Evolutionary conservation across 176 grass and related monocot species (phyloP).

Genomic region (Musa schizocarpa): DNA sequence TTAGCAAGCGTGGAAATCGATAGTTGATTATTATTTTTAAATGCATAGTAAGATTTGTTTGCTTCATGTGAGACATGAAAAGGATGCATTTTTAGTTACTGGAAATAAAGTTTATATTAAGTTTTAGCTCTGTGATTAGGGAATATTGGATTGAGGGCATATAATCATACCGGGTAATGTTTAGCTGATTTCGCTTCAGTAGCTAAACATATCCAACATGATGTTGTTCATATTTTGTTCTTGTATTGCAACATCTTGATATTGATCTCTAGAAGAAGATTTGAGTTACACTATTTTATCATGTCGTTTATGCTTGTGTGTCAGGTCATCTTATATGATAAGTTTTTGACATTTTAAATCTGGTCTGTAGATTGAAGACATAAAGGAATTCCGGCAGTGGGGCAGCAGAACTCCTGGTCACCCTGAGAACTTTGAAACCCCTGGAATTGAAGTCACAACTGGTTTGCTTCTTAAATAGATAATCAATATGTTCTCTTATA

Average conservation of each 20-base stretch:
- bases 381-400: conserved; percentile 98
- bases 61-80: too few relatives aligned
- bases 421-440: conserved; percentile 96
- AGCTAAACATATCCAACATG: neutral
- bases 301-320: neutral
- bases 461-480: conserved; percentile 36
- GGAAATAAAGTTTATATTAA: too few relatives aligned
- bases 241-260: neutral
- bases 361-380: conserved; percentile 53
- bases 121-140: too few relatives aligned
- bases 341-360: neutral
- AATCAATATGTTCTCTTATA: neutral
- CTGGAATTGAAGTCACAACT: conserved; percentile 92
- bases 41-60: too few relatives aligned
- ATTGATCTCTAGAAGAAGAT: neutral
- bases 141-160: too few relatives aligned
- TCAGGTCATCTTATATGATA: neutral
- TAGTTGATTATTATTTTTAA: too few relatives aligned
- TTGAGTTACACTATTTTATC: neutral
- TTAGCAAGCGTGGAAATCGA: too few relatives aligned
- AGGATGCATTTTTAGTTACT: too few relatives aligned
- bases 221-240: neutral
- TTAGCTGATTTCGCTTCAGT: neutral
- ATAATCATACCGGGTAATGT: neutral
- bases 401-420: conserved; percentile 93